A percentile compares a stretch with the other conserved stretches of the same genome.
Conservation (phyloP, 305 asterid species). For the Solanum aculeatissimum region DNA sequence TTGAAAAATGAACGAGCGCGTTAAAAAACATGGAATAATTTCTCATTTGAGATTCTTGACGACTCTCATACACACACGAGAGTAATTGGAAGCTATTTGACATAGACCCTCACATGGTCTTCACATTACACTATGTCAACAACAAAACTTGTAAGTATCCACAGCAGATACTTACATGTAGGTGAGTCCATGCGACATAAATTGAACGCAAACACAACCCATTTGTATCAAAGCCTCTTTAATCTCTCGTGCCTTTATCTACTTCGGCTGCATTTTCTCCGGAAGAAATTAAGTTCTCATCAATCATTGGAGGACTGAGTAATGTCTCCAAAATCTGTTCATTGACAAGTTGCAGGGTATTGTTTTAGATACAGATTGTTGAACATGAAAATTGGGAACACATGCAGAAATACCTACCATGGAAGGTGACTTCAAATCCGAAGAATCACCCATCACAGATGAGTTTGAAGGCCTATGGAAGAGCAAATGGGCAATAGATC, state of each 20-base stretch:
- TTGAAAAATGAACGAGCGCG: background rate
- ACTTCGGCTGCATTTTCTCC: background rate
- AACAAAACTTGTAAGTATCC: background rate
- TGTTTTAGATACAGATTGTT: conserved; percentile 5
- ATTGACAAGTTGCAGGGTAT: conserved; percentile 8
- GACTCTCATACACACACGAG: background rate
- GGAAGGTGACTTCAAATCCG: conserved; percentile 17
- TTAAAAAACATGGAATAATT: background rate
- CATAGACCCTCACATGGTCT: background rate
- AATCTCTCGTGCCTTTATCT: background rate
- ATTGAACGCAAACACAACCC: background rate
- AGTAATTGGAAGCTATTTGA: background rate
- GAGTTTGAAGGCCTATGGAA: conserved; percentile 72
- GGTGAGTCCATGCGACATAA: background rate
- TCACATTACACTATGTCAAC: background rate
- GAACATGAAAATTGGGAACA: background rate
- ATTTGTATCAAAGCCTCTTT: background rate
- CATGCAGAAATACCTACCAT: conserved; percentile 19
- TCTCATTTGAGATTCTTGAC: background rate
- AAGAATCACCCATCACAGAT: conserved; percentile 8
- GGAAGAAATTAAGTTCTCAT: conserved; percentile 11
- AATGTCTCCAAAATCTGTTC: conserved; percentile 27
- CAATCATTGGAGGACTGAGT: conserved; percentile 17
- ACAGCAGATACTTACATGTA: background rate
- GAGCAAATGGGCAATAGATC: conserved; percentile 75